Percentiles rank a stretch among this genome's conserved stretches.
Conservation (phyloP, 176 grass and related monocot genomes). For the Raddia distichophylla region DNA sequence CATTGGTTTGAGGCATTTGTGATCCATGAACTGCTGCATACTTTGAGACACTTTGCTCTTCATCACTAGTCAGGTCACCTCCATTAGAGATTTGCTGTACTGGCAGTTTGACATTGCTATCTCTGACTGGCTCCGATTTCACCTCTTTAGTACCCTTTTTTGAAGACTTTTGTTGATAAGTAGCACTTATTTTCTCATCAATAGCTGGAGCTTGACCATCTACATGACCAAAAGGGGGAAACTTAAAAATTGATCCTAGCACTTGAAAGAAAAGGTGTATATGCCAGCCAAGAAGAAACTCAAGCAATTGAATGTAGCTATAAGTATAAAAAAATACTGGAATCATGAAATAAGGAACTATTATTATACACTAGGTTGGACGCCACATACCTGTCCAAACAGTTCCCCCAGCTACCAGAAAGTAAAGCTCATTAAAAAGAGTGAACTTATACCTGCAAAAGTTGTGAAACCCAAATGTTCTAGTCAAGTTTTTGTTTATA, state of each 20-base stretch:
- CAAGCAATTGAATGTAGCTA: neutral
- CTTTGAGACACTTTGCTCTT: slow-evolving; percentile 42
- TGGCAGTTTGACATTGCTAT: slow-evolving; percentile 33
- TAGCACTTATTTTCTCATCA: slow-evolving; percentile 51
- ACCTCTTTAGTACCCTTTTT: slow-evolving; percentile 49
- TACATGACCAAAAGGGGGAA: slow-evolving; percentile 42
- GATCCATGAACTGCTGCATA: slow-evolving; percentile 53
- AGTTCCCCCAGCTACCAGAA: slow-evolving; percentile 91
- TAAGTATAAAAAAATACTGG: neutral
- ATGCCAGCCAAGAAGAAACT: slow-evolving; percentile 22
- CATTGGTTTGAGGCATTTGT: slow-evolving; percentile 47
- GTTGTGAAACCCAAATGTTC: slow-evolving; percentile 3
- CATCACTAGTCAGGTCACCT: slow-evolving; percentile 30
- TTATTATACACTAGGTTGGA: neutral
- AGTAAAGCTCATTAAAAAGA: slow-evolving; percentile 99
- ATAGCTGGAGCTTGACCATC: slow-evolving; percentile 84
- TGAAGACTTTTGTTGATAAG: slow-evolving; percentile 50
- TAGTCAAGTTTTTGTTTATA: slow-evolving; percentile 33
- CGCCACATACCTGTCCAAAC: slow-evolving; percentile 88
- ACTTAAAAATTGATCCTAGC: neutral
- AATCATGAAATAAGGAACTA: neutral
- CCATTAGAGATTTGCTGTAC: slow-evolving; percentile 40
- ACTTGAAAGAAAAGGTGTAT: neutral
- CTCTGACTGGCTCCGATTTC: slow-evolving; percentile 45
- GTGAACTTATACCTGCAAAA: slow-evolving; percentile 94